Evolutionary conservation across 257 asterid genomes (phyloP).

Genomic region (Solanum sitiens): DNA sequence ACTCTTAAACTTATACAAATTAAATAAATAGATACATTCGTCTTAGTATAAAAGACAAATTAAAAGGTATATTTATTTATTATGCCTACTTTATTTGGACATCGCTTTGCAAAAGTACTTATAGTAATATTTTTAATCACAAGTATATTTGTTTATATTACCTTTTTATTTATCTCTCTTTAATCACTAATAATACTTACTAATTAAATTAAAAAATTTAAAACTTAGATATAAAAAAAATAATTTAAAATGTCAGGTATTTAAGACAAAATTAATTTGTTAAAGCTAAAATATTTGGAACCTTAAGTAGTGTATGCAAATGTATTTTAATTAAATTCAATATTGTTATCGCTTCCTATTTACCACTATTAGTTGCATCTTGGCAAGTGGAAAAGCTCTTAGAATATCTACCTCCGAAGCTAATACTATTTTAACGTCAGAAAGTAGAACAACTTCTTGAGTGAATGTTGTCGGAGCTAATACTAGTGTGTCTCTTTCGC

Average conservation of each 20-base stretch:
- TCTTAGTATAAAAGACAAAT: too few species aligned
- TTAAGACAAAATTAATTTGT: neutral
- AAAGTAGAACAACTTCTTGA: too few species aligned
- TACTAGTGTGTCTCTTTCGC: conserved; percentile 18
- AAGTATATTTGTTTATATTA: too few species aligned
- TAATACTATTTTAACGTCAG: neutral
- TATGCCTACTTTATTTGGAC: too few species aligned
- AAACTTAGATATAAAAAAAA: too few species aligned
- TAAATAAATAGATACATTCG: too few species aligned
- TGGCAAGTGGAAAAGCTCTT: conserved; percentile 40
- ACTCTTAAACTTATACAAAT: too few species aligned
- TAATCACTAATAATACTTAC: too few species aligned
- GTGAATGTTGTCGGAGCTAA: conserved; percentile 14
- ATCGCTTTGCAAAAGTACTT: too few species aligned
- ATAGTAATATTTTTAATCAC: too few species aligned
- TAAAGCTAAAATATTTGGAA: neutral
- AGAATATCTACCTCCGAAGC: conserved; percentile 49
- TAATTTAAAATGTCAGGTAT: neutral
- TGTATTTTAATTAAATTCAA: neutral
- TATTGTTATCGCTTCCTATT: neutral
- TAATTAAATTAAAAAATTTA: too few species aligned
- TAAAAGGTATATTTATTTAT: too few species aligned
- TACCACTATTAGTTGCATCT: conserved; percentile 1
- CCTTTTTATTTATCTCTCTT: neutral
- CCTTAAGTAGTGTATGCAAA: neutral